These are phyloP conservation scores for Nothophoma quercina DNA, from an alignment of 2,329 filamentous ascomycete species.

Conservation along the genomic window DNA sequence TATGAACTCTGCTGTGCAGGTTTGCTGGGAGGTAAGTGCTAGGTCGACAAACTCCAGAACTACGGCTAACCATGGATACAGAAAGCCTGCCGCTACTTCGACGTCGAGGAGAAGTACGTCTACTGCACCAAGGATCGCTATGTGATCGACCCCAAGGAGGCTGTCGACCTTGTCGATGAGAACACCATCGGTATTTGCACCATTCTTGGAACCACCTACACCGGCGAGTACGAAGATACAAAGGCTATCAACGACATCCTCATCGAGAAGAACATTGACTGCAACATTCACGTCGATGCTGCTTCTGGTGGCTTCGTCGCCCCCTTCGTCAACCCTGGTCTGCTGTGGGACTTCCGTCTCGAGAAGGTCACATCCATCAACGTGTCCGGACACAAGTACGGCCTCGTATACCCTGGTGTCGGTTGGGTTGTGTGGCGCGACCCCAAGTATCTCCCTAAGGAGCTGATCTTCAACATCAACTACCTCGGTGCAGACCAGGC, in stretches of 20 bases:
- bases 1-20: slow-evolving; percentile 96
- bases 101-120: slow-evolving; percentile 86
- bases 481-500: slow-evolving; percentile 95
- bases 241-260: slow-evolving; percentile 91
- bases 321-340: slow-evolving; percentile 83
- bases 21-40: slow-evolving; percentile 77
- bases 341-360: slow-evolving; percentile 92
- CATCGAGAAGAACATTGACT: slow-evolving; percentile 75
- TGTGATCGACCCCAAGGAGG: slow-evolving; percentile 69
- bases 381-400: slow-evolving; percentile 89
- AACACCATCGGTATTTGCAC: slow-evolving; percentile 88
- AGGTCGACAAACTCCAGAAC: too few relatives aligned
- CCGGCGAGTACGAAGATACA: slow-evolving; percentile 90
- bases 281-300: slow-evolving; percentile 92
- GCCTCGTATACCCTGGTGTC: slow-evolving; percentile 81
- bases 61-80: neutral
- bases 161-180: slow-evolving; percentile 69
- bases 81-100: slow-evolving; percentile 82
- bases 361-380: slow-evolving; percentile 93
- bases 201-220: slow-evolving; percentile 93
- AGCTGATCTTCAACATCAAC: slow-evolving; percentile 99
- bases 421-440: slow-evolving; percentile 91
- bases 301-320: slow-evolving; percentile 92
- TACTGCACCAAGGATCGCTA: slow-evolving; percentile 68
- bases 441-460: slow-evolving; percentile 74